Percentiles rank a stretch among this genome's conserved stretches.
phyloP scores from a whole-genome alignment of 2,329 filamentous ascomycete genomes.

The Knufia fluminis region DNA sequence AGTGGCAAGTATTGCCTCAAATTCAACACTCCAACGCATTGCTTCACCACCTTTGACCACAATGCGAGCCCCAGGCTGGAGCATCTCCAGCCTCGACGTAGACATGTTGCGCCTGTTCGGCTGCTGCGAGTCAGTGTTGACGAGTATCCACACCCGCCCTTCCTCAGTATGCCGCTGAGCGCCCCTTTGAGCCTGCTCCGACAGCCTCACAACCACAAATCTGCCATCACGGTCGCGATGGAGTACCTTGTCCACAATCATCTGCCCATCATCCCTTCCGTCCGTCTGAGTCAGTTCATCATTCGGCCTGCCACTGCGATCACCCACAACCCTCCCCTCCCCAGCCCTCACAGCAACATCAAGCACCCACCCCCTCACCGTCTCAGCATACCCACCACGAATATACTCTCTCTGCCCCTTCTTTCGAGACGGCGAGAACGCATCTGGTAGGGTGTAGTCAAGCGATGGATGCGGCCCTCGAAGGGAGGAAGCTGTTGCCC shows the following conservation, averaged over 20 bases:
- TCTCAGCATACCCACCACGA: constrained; percentile 16
- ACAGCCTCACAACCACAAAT: neutral
- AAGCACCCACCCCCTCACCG: constrained; percentile 18
- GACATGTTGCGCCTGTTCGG: neutral
- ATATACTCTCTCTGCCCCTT: constrained; percentile 19
- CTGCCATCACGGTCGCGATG: neutral
- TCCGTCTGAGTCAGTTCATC: no score
- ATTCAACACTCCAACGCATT: neutral
- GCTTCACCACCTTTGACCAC: constrained; percentile 29
- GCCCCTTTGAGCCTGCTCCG: neutral
- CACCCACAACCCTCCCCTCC: no score
- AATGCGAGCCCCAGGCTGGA: constrained; percentile 70
- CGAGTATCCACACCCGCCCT: neutral
- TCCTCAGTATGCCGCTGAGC: neutral
- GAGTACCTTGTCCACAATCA: neutral
- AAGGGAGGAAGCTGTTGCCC: neutral
- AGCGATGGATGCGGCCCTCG: neutral
- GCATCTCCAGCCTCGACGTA: constrained; percentile 57
- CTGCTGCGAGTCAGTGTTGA: neutral
- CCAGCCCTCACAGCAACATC: constrained; percentile 11
- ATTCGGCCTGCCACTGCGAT: no score
- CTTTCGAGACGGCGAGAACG: constrained; percentile 21
- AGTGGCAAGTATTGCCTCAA: neutral
- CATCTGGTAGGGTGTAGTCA: constrained; percentile 15
- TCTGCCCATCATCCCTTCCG: no score